Evolutionary conservation across 768 basidiomycete species (phyloP), one percentile per base, ranked within the genome.

Genomic region (Myochromella boudieri): DNA sequence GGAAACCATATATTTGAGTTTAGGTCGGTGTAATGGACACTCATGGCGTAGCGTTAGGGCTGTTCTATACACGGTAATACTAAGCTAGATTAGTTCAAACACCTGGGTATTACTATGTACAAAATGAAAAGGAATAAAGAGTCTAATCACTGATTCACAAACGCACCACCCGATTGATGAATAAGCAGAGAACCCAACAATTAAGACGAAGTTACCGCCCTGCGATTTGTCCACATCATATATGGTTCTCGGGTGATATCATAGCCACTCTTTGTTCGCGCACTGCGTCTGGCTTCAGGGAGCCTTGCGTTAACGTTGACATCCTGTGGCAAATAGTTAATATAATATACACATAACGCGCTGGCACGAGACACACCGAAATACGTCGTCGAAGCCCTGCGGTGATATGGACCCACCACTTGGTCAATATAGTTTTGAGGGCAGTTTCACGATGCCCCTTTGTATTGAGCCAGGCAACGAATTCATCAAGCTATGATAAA

Each of bases 371-470:
- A 55, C 88, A 54, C 62, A 92, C 91, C 54, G 85, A 74, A 42
- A 77, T 69, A 22, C 91, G 85, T 65, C 84, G 86, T 51, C 82
- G 78, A 59, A 91, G 78, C 10, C 93, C 93, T 12, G 82, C 83
- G 11, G 81, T 78, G 48, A 95, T 82, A 62, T 92, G 90, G 38
- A 77, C 71, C 82, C 86, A 88, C 85, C 90, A 91, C 61, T 90
- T 92, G 12, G 77, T 79, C 49, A 99, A 69, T 1, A 77, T 68
- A 39, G 83, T 81, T 68, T 87, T 90, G 34, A 95, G 73, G 24
- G 84, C 84, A 32, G 86, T 69, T 66, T 99, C 95, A 44, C 95
- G 84, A 44, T 86, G 81, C 3, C 97, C 95, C 69, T 93, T 95
- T 25, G 84, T 75, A 62, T 95, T 97, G 14, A 99, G 72, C 95